A percentile compares a stretch with the other conserved stretches of the same genome.
Evolutionary conservation across 2,329 filamentous ascomycete species (phyloP).

Genomic region (Huntiella moniliformis): DNA sequence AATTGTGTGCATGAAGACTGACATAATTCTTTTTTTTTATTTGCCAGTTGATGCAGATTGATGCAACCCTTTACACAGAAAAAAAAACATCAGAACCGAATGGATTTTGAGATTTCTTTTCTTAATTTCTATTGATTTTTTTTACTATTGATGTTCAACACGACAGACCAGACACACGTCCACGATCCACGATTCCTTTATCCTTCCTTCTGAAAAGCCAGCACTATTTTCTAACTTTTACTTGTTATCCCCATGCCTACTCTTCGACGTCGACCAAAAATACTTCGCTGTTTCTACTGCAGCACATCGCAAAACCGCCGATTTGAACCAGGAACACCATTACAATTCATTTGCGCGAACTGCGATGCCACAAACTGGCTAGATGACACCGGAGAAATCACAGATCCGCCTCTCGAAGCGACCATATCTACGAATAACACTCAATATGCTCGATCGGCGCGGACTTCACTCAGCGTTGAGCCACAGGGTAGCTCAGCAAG

Average conservation of each 20-base stretch:
- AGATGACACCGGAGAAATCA: constrained; percentile 78
- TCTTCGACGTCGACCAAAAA: constrained; percentile 19
- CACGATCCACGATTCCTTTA: too few relatives aligned
- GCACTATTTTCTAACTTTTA: not conserved
- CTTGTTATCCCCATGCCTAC: not conserved
- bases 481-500: constrained; percentile 6
- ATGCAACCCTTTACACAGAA: too few relatives aligned
- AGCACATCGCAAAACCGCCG: constrained; percentile 43
- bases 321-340: constrained; percentile 32
- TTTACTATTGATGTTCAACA: too few relatives aligned
- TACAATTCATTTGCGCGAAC: constrained; percentile 50
- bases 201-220: not conserved
- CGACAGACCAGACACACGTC: too few relatives aligned
- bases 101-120: too few relatives aligned
- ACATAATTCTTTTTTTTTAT: not conserved
- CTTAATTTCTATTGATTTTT: too few relatives aligned
- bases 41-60: not conserved
- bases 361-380: constrained; percentile 83
- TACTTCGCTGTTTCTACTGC: constrained; percentile 68
- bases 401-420: constrained; percentile 57
- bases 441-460: constrained; percentile 10
- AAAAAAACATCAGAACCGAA: too few relatives aligned
- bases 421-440: constrained; percentile 21
- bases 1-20: not conserved
- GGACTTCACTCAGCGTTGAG: constrained; percentile 17